Evolutionary conservation across 1,284 basidiomycete species (phyloP), one percentile per base, ranked within the genome.

Genomic region (Trametes versicolor): DNA sequence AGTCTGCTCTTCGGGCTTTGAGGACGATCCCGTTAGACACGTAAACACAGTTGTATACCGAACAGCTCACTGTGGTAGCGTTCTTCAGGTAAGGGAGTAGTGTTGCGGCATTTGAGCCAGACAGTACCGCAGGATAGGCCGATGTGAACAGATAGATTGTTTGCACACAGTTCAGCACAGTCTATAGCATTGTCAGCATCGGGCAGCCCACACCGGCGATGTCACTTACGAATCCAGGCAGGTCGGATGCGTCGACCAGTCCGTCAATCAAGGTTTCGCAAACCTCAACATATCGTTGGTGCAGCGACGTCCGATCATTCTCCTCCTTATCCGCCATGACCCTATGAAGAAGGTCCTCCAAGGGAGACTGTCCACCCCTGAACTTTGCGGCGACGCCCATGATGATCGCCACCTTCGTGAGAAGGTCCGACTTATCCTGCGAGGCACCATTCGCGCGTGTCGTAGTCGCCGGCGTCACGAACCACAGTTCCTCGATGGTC

Each of bases 401-500:
- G 70, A 99, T 90, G 13, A 97, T 85, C 0, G 84, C 84, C 19
- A 93, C 91, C 72, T 90, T 92, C 3, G 78, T 76, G 21, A 90
- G 79, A 2, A 91, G 74, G 23, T 81, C 75, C 1, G 79, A 76
- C 73, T 88, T 91, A 60, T 88, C 86, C 36, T 68, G 74, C 6
- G 74, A 71, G 0, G 74, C 67, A 2, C 71, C 69, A 5, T 66
- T 64, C 0, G 76, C 69, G 37, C 61, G 75, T 77, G 81, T 62
- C 10, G 77, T 73, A 64, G 83, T 84, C 39, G 75, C 65, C 43
- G 79, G 67, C 9, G 76, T 74, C 7, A 72, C 27, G 74, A 98
- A 97, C 92, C 97, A 96, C 9, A 99, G 80, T 66, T 98, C 96
- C 67, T 95, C 92, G 45, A 98, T 79, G 0, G 94, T 91, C 74